Evolutionary conservation across 169 alveolate genomes (phyloP).

Genomic region (Eimeria zaria): DNA sequence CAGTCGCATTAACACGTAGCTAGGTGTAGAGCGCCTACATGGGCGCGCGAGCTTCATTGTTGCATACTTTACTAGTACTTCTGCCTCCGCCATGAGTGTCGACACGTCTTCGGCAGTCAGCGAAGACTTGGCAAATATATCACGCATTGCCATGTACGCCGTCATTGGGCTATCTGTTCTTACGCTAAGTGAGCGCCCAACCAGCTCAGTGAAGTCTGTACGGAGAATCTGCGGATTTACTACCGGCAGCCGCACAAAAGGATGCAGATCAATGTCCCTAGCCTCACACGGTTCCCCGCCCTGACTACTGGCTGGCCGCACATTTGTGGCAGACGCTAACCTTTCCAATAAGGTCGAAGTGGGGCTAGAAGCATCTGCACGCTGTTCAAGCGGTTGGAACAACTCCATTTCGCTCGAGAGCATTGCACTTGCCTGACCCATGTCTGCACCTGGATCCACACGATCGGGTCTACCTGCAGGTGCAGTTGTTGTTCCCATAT

Average conservation of each 20-base stretch:
- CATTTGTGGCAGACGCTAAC: background rate
- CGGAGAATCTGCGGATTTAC: background rate
- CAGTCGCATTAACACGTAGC: background rate
- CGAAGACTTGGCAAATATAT: background rate
- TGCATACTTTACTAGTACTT: background rate
- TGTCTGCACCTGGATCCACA: too few species aligned
- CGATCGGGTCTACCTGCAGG: background rate
- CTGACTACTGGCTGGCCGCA: background rate
- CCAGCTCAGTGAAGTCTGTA: background rate
- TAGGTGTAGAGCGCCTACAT: background rate
- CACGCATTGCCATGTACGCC: background rate
- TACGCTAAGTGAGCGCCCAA: background rate
- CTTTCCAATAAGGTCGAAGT: background rate
- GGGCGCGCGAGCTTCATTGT: background rate
- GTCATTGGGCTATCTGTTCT: background rate
- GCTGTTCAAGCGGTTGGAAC: background rate
- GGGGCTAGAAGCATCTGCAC: background rate
- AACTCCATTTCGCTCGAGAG: background rate
- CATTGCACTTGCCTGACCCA: background rate
- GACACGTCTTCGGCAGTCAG: background rate
- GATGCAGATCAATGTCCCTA: background rate
- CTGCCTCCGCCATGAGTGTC: background rate
- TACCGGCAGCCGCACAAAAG: conserved; percentile 21
- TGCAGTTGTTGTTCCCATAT: background rate
- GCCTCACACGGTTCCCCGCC: background rate